Conservation (phyloP, 2,329 filamentous ascomycete species). For the Calonectria naviculata region DNA sequence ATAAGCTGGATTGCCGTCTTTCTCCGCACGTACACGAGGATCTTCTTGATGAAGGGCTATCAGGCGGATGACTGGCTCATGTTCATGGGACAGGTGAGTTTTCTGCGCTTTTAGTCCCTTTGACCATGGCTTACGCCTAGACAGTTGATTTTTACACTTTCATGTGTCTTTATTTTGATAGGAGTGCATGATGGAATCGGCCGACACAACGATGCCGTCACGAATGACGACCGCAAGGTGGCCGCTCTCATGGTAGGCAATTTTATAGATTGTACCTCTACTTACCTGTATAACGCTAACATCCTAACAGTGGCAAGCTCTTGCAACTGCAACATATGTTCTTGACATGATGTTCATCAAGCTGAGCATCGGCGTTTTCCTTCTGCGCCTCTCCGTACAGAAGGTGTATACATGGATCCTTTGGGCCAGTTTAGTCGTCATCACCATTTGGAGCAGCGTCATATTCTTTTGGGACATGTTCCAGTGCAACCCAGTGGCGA, state of each 20-base stretch:
- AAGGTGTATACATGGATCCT: slow-evolving; percentile 61
- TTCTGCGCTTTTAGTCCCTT: not conserved
- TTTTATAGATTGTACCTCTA: not conserved
- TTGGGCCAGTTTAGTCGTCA: slow-evolving; percentile 55
- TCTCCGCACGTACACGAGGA: slow-evolving; percentile 57
- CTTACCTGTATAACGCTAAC: slow-evolving; percentile 17
- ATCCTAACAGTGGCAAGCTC: slow-evolving; percentile 57
- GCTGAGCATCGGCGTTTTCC: slow-evolving; percentile 64
- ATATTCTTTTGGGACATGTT: slow-evolving; percentile 65
- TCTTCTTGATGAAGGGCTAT: slow-evolving; percentile 56
- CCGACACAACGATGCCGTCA: slow-evolving; percentile 58
- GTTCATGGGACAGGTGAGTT: slow-evolving; percentile 58
- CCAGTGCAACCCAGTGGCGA: slow-evolving; percentile 61
- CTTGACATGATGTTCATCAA: slow-evolving; percentile 68
- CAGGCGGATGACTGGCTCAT: slow-evolving; percentile 66
- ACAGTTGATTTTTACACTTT: slow-evolving; percentile 58
- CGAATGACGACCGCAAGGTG: slow-evolving; percentile 51
- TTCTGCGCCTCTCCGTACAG: slow-evolving; percentile 59
- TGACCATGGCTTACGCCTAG: not conserved
- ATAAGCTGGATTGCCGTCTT: slow-evolving; percentile 56
- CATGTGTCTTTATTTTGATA: slow-evolving; percentile 57
- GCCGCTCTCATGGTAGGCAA: slow-evolving; percentile 57
- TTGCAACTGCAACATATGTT: slow-evolving; percentile 62
- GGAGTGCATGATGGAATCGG: slow-evolving; percentile 58
- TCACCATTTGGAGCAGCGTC: slow-evolving; percentile 58